Base-by-base conservation (phyloP, 2,329 filamentous ascomycete species). In the Nigrospora osmanthi region DNA sequence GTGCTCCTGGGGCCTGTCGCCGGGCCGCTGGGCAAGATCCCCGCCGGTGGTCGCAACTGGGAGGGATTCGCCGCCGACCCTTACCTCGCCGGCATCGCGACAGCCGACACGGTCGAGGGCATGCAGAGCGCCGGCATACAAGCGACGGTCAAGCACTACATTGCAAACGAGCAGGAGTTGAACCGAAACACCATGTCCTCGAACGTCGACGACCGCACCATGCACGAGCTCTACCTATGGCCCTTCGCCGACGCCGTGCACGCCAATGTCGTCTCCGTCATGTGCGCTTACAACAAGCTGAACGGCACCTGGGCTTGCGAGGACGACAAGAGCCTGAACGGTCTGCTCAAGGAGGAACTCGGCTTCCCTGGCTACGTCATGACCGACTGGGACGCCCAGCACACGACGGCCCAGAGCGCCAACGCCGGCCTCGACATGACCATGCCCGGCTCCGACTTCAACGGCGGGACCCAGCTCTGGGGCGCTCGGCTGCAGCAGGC, bases 1-100 rank as follows among this genome's bases (percentile, higher is more conserved):
- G 78, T 89, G 11, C 62, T 88, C 15, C 74, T 94, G 0, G 87
- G 87, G 0, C 88, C 88, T 6, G 79, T 83, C 0, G 82, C 85
- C 63, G 88, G 88, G 0, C 81, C 87, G 0, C 60, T 94, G 3
- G 88, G 88, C 9, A 80, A 87, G 55, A 77, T 83, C 56, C 82
- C 87, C 1, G 71, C 77, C 40, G 88, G 81, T 31, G 88, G 88
- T 0, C 72, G 88, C 34, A 89, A 88, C 58, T 94, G 87, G 87
- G 88, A 93, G 61, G 86, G 82, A 0, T 93, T 91, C 58, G 84
- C 85, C 0, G 72, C 82, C 1, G 88, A 94, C 58, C 87, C 88
- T 0, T 88, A 91, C 43, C 72, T 93, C 1, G 49, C 80, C 16
- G 83, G 81, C 15, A 69, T 83, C 50, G 78, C 75, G 11, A 76